Conservation (phyloP, 73 alveolate genomes). For the Blepharisma stoltei region DNA sequence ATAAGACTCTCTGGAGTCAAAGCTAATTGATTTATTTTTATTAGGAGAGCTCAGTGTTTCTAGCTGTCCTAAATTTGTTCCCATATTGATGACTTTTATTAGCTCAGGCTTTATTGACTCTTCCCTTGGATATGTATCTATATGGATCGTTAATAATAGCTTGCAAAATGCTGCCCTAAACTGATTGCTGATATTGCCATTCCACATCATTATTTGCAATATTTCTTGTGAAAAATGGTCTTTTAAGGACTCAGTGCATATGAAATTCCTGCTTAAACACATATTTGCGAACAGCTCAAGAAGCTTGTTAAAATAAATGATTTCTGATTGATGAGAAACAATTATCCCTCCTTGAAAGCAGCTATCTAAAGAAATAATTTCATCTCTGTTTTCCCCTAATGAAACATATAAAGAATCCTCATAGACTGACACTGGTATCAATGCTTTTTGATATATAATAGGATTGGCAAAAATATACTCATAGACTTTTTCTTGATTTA, state of each 20-base stretch:
- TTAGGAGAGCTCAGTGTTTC: too few relatives aligned
- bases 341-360: conserved; percentile 21
- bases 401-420: not conserved
- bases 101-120: conserved; percentile 14
- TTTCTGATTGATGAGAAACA: not conserved
- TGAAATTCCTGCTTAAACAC: conserved; percentile 18
- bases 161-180: conserved; percentile 25
- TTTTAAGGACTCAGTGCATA: conserved; percentile 8
- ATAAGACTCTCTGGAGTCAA: too few relatives aligned
- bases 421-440: not conserved
- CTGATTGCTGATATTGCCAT: conserved; percentile 1
- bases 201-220: conserved; percentile 18
- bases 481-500: conserved; percentile 24
- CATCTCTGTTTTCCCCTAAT: not conserved
- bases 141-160: conserved; percentile 7
- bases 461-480: conserved; percentile 8
- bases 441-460: not conserved
- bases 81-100: not conserved
- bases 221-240: conserved; percentile 18
- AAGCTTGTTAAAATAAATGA: conserved; percentile 8
- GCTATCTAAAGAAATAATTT: conserved; percentile 5
- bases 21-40: too few relatives aligned
- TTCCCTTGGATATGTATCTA: conserved; percentile 23
- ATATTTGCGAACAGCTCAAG: conserved; percentile 25
- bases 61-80: too few relatives aligned